A percentile compares a stretch with the other conserved stretches of the same genome.
These are phyloP conservation scores for Mariannaea elegans DNA, from an alignment of 2,329 filamentous ascomycete species.

Conservation along the genomic window DNA sequence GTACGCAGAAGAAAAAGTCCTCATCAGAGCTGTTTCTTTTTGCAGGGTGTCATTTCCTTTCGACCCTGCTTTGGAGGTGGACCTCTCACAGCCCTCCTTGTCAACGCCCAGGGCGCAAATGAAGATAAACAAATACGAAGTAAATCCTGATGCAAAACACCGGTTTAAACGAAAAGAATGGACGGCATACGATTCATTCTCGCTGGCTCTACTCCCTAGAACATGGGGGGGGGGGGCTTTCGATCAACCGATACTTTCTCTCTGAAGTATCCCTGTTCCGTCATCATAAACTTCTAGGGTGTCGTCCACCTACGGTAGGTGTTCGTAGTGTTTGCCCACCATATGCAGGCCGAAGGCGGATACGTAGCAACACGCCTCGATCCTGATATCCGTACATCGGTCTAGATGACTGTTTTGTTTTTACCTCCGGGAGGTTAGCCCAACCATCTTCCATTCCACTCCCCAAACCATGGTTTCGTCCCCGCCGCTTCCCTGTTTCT, in stretches of 20 bases:
- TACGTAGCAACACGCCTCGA: no score
- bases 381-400: no score
- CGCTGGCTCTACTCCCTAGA: neutral
- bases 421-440: no score
- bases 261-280: slow-evolving; percentile 2
- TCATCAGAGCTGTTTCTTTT: neutral
- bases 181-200: neutral
- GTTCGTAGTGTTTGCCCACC: no score
- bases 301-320: no score
- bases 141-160: neutral
- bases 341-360: no score
- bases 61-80: no score
- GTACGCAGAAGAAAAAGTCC: neutral
- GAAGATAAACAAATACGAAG: neutral
- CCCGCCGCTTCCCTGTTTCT: neutral
- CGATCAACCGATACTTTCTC: slow-evolving; percentile 4
- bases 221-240: no score
- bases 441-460: neutral
- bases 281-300: no score
- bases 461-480: neutral
- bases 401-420: no score
- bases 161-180: slow-evolving; percentile 1
- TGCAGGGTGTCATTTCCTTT: slow-evolving; percentile 2
- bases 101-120: no score
- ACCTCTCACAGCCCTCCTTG: no score